Percentiles rank a stretch among this genome's conserved stretches.
Evolutionary conservation across 1,139 yeast genomes (phyloP).

Genomic region (Yamadazyma epiphylla): DNA sequence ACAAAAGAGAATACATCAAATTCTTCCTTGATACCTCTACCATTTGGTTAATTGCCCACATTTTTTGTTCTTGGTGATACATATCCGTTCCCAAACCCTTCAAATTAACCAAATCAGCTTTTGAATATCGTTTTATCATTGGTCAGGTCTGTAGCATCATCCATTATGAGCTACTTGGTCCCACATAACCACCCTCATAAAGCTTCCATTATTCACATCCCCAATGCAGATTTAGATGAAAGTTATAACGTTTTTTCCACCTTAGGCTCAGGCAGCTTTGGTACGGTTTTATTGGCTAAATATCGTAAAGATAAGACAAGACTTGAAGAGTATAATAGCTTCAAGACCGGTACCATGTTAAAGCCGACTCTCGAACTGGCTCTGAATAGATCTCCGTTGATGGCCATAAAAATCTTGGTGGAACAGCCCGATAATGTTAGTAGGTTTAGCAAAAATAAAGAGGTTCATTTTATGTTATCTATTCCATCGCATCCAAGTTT

Average conservation of each 20-base stretch:
- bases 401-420: conserved; percentile 84
- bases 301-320: conserved; percentile 13
- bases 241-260: conserved; percentile 50
- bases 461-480: conserved; percentile 64
- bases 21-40: too few relatives aligned
- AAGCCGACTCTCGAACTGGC: conserved; percentile 36
- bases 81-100: too few relatives aligned
- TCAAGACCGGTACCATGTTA: conserved; percentile 42
- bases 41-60: too few relatives aligned
- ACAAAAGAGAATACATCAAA: too few relatives aligned
- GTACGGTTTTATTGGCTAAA: conserved; percentile 65
- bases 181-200: too few relatives aligned
- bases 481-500: conserved; percentile 72
- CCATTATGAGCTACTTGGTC: too few relatives aligned
- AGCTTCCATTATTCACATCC: too few relatives aligned
- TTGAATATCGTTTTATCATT: too few relatives aligned
- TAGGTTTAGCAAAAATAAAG: conserved; percentile 68
- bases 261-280: conserved; percentile 79
- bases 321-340: conserved; percentile 10
- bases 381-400: conserved; percentile 38
- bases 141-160: too few relatives aligned
- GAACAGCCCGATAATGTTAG: conserved; percentile 43
- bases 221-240: conserved; percentile 36
- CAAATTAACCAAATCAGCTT: too few relatives aligned
- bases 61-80: too few relatives aligned